Percentiles rank a stretch among this genome's conserved stretches.
Conservation (phyloP, 2,329 filamentous ascomycete genomes). For the Phialemonium atrogriseum region DNA sequence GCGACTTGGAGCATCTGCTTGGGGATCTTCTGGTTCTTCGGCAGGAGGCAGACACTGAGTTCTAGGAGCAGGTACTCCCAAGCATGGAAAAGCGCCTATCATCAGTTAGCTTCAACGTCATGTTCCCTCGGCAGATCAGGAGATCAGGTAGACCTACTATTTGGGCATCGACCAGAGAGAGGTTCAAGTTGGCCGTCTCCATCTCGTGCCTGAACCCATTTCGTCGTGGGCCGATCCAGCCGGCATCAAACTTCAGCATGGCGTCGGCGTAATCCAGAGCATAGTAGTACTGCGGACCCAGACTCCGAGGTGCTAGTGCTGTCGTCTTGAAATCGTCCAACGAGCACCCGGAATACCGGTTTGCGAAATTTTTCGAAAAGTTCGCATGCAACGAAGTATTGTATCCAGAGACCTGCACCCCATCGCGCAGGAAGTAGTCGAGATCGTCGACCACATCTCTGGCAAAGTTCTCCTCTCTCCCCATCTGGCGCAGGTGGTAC, state of each 20-base stretch:
- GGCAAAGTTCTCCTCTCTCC: constrained; percentile 56
- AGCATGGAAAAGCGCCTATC: constrained; percentile 68
- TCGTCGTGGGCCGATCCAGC: constrained; percentile 62
- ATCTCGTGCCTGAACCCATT: constrained; percentile 79
- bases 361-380: constrained; percentile 74
- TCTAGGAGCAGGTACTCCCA: constrained; percentile 88
- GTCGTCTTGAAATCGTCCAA: constrained; percentile 78
- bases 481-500: constrained; percentile 73
- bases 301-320: constrained; percentile 50
- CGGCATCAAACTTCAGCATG: constrained; percentile 67
- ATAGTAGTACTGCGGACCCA: constrained; percentile 79
- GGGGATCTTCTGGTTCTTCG: constrained; percentile 45
- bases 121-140: background rate
- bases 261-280: constrained; percentile 66
- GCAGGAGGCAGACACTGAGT: constrained; percentile 57
- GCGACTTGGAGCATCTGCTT: constrained; percentile 67
- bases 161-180: constrained; percentile 89
- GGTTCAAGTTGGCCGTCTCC: constrained; percentile 77
- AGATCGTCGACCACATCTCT: constrained; percentile 67
- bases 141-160: constrained; percentile 46
- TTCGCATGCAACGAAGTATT: constrained; percentile 82
- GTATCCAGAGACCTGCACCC: constrained; percentile 71
- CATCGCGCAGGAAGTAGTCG: constrained; percentile 71
- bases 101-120: background rate
- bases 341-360: constrained; percentile 64